These are phyloP conservation scores for Aspergillus cavernicola DNA, from an alignment of 495 filamentous ascomycete species.

Conservation along the genomic window DNA sequence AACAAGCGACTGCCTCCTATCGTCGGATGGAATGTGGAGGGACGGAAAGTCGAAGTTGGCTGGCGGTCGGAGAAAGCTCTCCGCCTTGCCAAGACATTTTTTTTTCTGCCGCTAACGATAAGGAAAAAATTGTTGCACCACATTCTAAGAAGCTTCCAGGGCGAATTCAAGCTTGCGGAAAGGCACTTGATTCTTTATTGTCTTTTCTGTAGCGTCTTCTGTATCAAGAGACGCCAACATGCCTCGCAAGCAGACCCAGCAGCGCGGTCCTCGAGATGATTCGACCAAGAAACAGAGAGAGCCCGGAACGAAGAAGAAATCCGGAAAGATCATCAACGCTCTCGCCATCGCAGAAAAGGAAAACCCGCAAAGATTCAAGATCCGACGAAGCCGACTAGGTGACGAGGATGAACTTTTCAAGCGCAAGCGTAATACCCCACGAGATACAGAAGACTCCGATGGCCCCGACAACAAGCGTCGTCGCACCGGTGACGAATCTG, in stretches of 20 bases:
- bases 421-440: constrained; percentile 39
- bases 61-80: constrained; percentile 5
- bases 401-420: constrained; percentile 47
- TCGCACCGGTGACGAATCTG: constrained; percentile 36
- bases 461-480: constrained; percentile 46
- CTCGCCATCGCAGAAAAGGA: constrained; percentile 76
- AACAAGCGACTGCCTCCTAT: neutral
- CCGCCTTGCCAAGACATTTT: constrained; percentile 39
- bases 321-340: constrained; percentile 68
- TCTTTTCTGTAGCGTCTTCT: constrained; percentile 2
- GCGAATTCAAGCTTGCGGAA: neutral
- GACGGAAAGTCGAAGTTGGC: constrained; percentile 1
- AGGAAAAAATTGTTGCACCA: constrained; percentile 26
- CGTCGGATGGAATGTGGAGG: constrained; percentile 5
- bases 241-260: constrained; percentile 62
- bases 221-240: constrained; percentile 38
- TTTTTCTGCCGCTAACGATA: constrained; percentile 21
- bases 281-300: constrained; percentile 36
- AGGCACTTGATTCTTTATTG: constrained; percentile 5
- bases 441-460: constrained; percentile 27
- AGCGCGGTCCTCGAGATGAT: constrained; percentile 49
- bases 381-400: constrained; percentile 57
- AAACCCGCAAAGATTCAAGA: constrained; percentile 45
- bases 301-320: constrained; percentile 45
- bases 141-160: constrained; percentile 8